These are phyloP conservation scores for Tuber indicum DNA, from an alignment of 495 filamentous ascomycete species.

Conservation along the genomic window DNA sequence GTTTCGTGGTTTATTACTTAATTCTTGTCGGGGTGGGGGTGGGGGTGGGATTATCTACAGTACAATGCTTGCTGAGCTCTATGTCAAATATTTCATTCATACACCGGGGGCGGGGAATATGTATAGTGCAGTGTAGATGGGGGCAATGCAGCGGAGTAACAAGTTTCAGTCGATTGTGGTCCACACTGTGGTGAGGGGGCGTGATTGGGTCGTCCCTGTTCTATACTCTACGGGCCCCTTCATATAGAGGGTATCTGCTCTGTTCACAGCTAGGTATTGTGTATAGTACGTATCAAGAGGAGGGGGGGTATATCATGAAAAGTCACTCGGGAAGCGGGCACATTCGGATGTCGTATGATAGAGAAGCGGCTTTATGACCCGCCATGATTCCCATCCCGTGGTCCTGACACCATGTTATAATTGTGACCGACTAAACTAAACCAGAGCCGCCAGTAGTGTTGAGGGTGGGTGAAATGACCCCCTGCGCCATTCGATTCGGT, in stretches of 20 bases:
- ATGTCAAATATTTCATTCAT: slow-evolving; percentile 4
- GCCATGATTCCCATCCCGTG: not conserved
- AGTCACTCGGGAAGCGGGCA: not conserved
- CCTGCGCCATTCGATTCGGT: no score
- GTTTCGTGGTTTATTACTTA: not conserved
- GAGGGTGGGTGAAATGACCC: no score
- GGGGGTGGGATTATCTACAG: not conserved
- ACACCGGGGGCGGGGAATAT: not conserved
- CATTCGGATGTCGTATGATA: not conserved
- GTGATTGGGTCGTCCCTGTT: not conserved
- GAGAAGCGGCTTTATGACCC: not conserved
- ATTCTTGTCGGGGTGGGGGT: not conserved
- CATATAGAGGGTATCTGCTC: not conserved
- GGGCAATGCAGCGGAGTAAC: not conserved
- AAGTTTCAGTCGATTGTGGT: not conserved
- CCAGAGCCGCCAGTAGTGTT: no score
- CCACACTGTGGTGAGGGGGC: not conserved
- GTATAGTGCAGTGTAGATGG: not conserved
- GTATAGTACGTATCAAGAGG: not conserved
- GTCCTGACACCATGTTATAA: no score
- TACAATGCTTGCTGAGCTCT: not conserved
- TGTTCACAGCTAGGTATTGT: not conserved
- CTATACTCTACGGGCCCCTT: not conserved
- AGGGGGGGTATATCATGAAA: not conserved
- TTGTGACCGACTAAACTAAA: no score